These are phyloP conservation scores for Pelargonium cotyledonis DNA, from an alignment of 441 rosid species.

Conservation along the genomic window DNA sequence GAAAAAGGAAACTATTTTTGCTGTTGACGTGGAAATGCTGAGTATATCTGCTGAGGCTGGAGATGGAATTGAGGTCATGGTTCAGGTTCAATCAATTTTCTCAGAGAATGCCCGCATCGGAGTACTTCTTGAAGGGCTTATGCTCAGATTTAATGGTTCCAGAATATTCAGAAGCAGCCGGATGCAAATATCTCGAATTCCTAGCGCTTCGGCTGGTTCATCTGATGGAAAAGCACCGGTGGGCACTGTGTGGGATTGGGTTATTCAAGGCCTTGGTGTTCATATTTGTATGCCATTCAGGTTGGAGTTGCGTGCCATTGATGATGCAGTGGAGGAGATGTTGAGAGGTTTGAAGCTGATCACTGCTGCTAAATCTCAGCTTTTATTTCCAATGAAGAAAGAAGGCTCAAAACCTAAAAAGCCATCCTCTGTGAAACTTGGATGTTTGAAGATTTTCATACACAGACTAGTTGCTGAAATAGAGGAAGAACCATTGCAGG, in stretches of 20 bases:
- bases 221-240: conserved; percentile 44
- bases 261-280: conserved; percentile 88
- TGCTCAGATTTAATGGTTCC: conserved; percentile 69
- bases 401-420: conserved; percentile 70
- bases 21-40: conserved; percentile 85
- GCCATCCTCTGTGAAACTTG: conserved; percentile 61
- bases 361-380: conserved; percentile 59
- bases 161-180: conserved; percentile 77
- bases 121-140: conserved; percentile 91
- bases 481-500: conserved; percentile 98
- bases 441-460: conserved; percentile 64
- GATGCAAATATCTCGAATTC: conserved; percentile 96
- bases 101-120: conserved; percentile 98
- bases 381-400: conserved; percentile 49
- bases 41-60: conserved; percentile 82
- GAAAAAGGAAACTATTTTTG: conserved; percentile 91
- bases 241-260: conserved; percentile 86
- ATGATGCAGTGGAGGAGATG: conserved; percentile 97
- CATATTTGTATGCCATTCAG: conserved; percentile 91
- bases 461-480: conserved; percentile 83
- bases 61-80: conserved; percentile 79
- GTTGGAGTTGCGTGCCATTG: conserved; percentile 95
- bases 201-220: conserved; percentile 47
- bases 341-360: conserved; percentile 80
- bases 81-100: conserved; percentile 95